Evolutionary conservation across 352 stramenopile species (phyloP), one percentile per base, ranked within the genome.

Genomic region (Globisporangium carolinianum): DNA sequence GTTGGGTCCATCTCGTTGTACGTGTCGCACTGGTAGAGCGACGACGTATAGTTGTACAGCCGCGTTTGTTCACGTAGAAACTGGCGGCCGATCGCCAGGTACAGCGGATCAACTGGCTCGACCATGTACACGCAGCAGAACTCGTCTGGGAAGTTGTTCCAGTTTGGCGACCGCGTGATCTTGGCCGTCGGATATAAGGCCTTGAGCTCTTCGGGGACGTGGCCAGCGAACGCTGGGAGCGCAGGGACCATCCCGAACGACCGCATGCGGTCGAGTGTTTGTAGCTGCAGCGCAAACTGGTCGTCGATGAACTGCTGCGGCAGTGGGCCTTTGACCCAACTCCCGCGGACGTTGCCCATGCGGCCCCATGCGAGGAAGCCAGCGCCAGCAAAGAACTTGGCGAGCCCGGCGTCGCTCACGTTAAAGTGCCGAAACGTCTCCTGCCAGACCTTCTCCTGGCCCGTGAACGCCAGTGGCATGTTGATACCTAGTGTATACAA

Each of bases 361-460:
- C 91, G 67, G n/a, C 84, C 76, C 89, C 89, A 97, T 3, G 89
- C 84, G 14, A 97, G 61, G 58, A 96, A 97, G 0, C 88, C 88
- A 3, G 86, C 73, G 0, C 89, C 88, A 3, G 90, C 85, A 55
- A 97, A 97, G 65, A 95, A 97, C 56, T 91, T 92, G 62, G 84
- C 61, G 51, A 96, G 69, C 0, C 89, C 89, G 11, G 68, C 62
- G 55, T 89, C 69, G 24, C 71, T 83, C 12, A 96, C 67, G 55
- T 92, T 90, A 59, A 96, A 88, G 53, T 90, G 66, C 6, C 75
- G 76, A 72, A 94, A 97, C 14, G 91, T 89, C 35, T 84, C 76
- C 39, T 93, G 79, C 77, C 87, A 96, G 47, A 95, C 83, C 50
- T 91, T 88, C 60, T 97, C 89, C 60, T 96, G 87, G 6, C 89